Evolutionary conservation across 2,329 filamentous ascomycete species (phyloP), one percentile per base, ranked within the genome.

Genomic region (Ilyonectria destructans): DNA sequence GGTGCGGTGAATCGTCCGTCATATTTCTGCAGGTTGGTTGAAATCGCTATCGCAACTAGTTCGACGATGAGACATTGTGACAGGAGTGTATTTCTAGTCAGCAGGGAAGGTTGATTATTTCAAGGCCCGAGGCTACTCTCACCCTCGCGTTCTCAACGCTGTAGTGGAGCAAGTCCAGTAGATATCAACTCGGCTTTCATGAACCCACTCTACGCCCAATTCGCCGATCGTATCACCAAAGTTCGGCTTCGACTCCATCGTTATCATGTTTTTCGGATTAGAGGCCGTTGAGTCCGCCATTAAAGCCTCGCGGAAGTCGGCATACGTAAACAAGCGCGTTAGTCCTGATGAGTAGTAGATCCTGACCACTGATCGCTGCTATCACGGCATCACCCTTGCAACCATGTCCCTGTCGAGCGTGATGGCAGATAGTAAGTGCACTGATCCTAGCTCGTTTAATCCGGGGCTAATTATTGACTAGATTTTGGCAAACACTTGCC

Each of bases 271-370:
- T 6, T 66, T 57, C n/a, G 66, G 31, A 13, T 64, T 49, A 6
- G 43, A 49, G 23, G 45, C 68, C 4, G 59, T 68, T 12, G 65
- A 71, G 29, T 64, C 62, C 3, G 69, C 67, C 4, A 51, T 71
- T 37, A 71, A 71, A 55, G 61, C 67, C 49, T 59, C 67, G 4
- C 62, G 69, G 6, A 71, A 69, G 40, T 71, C 67, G 69, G 69
- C 67, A 9, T 71, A 71, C 10, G 17, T 17, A 2, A 17, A 63
- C 61, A 21, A 60, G 60, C 9, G 67, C 67, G 33, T 33, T 56
- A 13, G 60, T 69, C 13, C 63, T 51, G 0, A 69, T 17, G 37
- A 69, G 7, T 62, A 62, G 0, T 62, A 52, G 62, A 56, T 69
- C 8, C 46, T 69, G 1, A 66, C 66, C 3, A 54, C 45, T 2